Evolutionary conservation across 108 stramenopile species (phyloP).

Genomic region (Cyclotella sp.): DNA sequence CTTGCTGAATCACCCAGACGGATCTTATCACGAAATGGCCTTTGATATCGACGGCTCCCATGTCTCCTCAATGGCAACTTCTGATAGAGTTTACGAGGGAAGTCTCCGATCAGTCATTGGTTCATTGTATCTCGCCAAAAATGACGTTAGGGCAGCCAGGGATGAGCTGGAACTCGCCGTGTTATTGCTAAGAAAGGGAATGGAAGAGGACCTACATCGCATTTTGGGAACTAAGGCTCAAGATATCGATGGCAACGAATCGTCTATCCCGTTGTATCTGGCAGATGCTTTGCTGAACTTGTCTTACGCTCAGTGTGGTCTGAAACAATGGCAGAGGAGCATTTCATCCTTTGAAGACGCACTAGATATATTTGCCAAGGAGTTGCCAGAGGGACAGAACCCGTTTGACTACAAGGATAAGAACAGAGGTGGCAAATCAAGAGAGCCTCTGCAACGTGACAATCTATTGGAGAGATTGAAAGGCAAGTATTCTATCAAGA

Average conservation of each 20-base stretch:
- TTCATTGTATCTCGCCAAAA: slow-evolving; percentile 3
- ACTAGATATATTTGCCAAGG: slow-evolving; percentile 14
- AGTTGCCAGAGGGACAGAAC: slow-evolving; percentile 14
- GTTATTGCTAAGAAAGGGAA: slow-evolving; percentile 6
- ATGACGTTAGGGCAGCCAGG: neutral
- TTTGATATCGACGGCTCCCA: neutral
- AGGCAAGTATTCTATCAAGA: neutral
- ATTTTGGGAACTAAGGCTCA: neutral
- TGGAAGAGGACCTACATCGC: neutral
- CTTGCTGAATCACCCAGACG: neutral
- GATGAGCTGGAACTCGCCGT: slow-evolving; percentile 13
- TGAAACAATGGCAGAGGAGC: slow-evolving; percentile 27
- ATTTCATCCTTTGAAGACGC: slow-evolving; percentile 13
- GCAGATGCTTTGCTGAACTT: slow-evolving; percentile 23
- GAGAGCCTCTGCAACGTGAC: neutral
- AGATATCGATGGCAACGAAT: slow-evolving; percentile 2
- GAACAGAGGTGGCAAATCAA: neutral
- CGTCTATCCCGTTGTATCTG: slow-evolving; percentile 20
- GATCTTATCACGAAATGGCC: neutral
- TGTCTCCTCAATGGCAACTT: neutral
- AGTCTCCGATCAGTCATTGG: slow-evolving; percentile 14
- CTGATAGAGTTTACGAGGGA: slow-evolving; percentile 11
- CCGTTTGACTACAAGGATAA: neutral
- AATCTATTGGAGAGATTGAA: neutral
- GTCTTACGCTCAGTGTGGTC: slow-evolving; percentile 15